phyloP scores from a whole-genome alignment of 2,329 filamentous ascomycete species.

The Fusarium keratoplasticum region DNA sequence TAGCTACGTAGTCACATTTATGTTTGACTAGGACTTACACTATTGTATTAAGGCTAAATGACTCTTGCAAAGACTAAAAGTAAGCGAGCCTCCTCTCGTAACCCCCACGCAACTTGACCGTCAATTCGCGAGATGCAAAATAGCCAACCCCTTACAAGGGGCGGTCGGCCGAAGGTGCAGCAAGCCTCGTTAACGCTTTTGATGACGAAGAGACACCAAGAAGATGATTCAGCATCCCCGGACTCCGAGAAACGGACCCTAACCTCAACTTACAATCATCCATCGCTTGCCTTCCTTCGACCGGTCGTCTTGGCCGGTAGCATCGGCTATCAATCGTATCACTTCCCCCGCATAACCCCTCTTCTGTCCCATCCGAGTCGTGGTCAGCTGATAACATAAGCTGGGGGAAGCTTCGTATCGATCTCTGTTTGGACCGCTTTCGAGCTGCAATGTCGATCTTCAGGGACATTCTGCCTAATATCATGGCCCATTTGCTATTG shows the following conservation, averaged over 20 bases:
- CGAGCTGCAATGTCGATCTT: slow-evolving; percentile 1
- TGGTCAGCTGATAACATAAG: neutral
- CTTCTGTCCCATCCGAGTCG: neutral
- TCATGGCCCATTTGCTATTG: neutral
- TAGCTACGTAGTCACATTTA: neutral
- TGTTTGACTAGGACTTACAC: neutral
- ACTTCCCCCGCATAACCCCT: neutral
- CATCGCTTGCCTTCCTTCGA: too few species aligned
- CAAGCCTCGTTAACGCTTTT: neutral
- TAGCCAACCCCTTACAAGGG: neutral
- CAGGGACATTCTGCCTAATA: slow-evolving; percentile 11
- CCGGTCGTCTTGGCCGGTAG: neutral
- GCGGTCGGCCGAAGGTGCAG: neutral
- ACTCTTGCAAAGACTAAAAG: neutral
- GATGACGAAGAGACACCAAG: neutral
- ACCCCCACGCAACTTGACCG: neutral
- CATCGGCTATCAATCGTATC: neutral
- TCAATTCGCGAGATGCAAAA: neutral
- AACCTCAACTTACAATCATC: neutral
- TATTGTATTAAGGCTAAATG: neutral
- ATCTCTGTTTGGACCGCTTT: slow-evolving; percentile 1
- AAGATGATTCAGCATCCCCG: neutral
- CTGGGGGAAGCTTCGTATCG: neutral
- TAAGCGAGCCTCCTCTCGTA: neutral
- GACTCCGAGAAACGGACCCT: neutral